These are phyloP conservation scores for Fraxinus quadrangulata DNA, from an alignment of 257 asterid species.

Conservation along the genomic window DNA sequence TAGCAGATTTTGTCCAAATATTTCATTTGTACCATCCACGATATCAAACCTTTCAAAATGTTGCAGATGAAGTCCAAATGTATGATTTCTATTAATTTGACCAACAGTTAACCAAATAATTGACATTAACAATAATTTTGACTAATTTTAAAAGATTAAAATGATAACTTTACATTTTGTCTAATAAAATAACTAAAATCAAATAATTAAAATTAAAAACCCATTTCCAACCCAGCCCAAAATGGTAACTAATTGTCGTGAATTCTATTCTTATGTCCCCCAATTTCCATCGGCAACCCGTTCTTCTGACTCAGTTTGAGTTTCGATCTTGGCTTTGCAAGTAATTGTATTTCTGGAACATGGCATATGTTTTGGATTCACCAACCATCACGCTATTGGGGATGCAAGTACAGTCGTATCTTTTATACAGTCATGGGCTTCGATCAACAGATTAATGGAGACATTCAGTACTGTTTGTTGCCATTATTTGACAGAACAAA, in stretches of 20 bases:
- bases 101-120: too few relatives aligned
- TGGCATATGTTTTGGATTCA: slow-evolving; percentile 27
- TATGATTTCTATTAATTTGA: too few relatives aligned
- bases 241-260: background rate
- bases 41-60: too few relatives aligned
- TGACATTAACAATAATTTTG: too few relatives aligned
- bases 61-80: too few relatives aligned
- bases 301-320: background rate
- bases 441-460: slow-evolving; percentile 11
- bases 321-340: slow-evolving; percentile 22
- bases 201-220: too few relatives aligned
- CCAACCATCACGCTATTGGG: slow-evolving; percentile 22
- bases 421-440: slow-evolving; percentile 26
- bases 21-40: too few relatives aligned
- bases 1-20: too few relatives aligned
- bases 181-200: too few relatives aligned
- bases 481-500: slow-evolving; percentile 28
- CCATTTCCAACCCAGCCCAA: too few relatives aligned
- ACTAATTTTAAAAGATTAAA: too few relatives aligned
- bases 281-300: background rate
- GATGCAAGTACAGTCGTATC: slow-evolving; percentile 21
- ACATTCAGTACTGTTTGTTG: background rate
- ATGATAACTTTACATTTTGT: too few relatives aligned
- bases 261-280: slow-evolving; percentile 23
- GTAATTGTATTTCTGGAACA: slow-evolving; percentile 25